phyloP scores from a whole-genome alignment of 2,329 filamentous ascomycete genomes.

The Coniosporium tulheliwenetii region DNA sequence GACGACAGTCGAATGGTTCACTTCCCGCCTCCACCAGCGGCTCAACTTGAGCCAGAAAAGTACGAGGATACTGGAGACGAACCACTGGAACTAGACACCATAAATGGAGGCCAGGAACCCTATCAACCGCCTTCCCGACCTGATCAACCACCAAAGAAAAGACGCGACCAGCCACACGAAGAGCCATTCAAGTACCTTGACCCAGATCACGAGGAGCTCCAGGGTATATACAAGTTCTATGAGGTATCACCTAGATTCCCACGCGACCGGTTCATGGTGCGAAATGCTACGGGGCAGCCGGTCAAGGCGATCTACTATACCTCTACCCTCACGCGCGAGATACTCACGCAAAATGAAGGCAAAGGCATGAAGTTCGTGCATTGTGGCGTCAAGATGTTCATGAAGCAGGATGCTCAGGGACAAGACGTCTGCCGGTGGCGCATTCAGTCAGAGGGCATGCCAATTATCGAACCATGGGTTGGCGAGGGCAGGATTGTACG shows the following conservation, averaged over 20 bases:
- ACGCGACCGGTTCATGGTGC: constrained; percentile 83
- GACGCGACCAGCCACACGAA: constrained; percentile 45
- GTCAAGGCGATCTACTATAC: constrained; percentile 97
- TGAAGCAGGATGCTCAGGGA: constrained; percentile 87
- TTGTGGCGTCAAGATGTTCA: constrained; percentile 96
- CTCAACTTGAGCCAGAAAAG: constrained; percentile 9
- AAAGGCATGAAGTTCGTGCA: constrained; percentile 91
- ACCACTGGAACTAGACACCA: constrained; percentile 1
- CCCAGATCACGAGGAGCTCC: constrained; percentile 57
- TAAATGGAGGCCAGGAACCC: background rate
- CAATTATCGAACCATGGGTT: constrained; percentile 81
- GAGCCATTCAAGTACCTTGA: constrained; percentile 90
- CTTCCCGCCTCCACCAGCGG: constrained; percentile 15
- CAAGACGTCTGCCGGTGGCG: constrained; percentile 83
- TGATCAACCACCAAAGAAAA: constrained; percentile 22
- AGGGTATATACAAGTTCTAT: constrained; percentile 72
- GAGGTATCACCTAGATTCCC: constrained; percentile 73
- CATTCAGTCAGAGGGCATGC: constrained; percentile 87
- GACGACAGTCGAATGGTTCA: constrained; percentile 16
- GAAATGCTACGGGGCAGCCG: constrained; percentile 76
- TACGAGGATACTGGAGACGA: constrained; percentile 3
- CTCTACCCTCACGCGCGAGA: constrained; percentile 66
- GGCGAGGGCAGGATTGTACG: constrained; percentile 61
- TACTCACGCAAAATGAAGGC: constrained; percentile 75
- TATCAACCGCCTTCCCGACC: background rate